These are phyloP conservation scores for Metarhizium rileyi DNA, from an alignment of 2,329 filamentous ascomycete species.

Conservation along the genomic window DNA sequence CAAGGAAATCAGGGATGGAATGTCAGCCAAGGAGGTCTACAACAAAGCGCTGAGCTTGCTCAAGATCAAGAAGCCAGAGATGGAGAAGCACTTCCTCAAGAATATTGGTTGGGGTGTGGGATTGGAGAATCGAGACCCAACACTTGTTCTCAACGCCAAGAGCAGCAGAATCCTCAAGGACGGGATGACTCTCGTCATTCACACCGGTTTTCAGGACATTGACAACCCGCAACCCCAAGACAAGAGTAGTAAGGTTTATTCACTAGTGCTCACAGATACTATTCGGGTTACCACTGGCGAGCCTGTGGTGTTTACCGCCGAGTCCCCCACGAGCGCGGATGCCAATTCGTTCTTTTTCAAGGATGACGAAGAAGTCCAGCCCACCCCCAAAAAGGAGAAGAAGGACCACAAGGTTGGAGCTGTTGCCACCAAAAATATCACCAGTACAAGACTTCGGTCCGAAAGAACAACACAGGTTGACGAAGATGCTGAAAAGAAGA, in stretches of 20 bases:
- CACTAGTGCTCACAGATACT: constrained; percentile 84
- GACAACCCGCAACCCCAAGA: constrained; percentile 81
- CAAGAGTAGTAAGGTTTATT: constrained; percentile 82
- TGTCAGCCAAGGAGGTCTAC: constrained; percentile 81
- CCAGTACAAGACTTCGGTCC: constrained; percentile 81
- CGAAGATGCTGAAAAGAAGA: constrained; percentile 78
- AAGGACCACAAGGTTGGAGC: constrained; percentile 74
- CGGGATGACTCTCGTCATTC: constrained; percentile 91
- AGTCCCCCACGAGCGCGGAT: constrained; percentile 83
- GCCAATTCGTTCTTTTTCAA: constrained; percentile 98
- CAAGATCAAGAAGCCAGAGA: constrained; percentile 83
- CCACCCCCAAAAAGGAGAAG: constrained; percentile 84
- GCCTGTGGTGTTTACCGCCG: constrained; percentile 82
- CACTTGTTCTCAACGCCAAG: constrained; percentile 78
- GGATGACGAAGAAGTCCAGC: constrained; percentile 81
- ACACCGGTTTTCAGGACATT: constrained; percentile 82
- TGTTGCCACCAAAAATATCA: constrained; percentile 90
- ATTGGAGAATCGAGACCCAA: constrained; percentile 79
- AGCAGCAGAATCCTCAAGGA: constrained; percentile 77
- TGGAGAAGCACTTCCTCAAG: constrained; percentile 91
- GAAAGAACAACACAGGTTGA: constrained; percentile 82
- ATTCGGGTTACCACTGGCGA: constrained; percentile 76
- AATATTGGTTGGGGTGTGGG: constrained; percentile 88
- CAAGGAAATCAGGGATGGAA: constrained; percentile 83
- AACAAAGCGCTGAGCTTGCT: constrained; percentile 73